A percentile compares a stretch with the other conserved stretches of the same genome.
phyloP scores from a whole-genome alignment of 805 yeast genomes.

The Helenozyma baotianmanensis region DNA sequence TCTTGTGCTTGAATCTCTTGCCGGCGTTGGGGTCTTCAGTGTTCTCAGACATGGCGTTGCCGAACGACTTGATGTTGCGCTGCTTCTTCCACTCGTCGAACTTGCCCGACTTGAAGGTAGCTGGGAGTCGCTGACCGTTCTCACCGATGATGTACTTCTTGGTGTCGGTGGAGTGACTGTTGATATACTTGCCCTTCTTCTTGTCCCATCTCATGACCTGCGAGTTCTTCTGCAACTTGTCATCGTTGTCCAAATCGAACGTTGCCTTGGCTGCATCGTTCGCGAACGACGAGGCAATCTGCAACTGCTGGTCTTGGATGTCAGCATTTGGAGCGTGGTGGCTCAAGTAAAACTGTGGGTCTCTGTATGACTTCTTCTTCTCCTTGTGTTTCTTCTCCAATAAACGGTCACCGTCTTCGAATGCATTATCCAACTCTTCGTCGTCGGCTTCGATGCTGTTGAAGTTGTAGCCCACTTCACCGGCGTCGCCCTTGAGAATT shows the following conservation, averaged over 20 bases:
- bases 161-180: conserved; percentile 65
- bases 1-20: conserved; percentile 65
- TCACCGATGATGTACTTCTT: conserved; percentile 90
- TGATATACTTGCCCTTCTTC: conserved; percentile 85
- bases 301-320: conserved; percentile 75
- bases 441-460: conserved; percentile 40
- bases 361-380: conserved; percentile 56
- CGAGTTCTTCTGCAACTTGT: conserved; percentile 62
- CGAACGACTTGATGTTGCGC: conserved; percentile 49
- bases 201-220: conserved; percentile 89
- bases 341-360: conserved; percentile 74
- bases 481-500: conserved; percentile 47
- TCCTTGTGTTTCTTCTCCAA: conserved; percentile 23
- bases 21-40: conserved; percentile 22
- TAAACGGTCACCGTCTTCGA: conserved; percentile 49
- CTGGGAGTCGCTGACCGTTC: conserved; percentile 89
- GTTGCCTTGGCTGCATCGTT: conserved; percentile 83
- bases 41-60: conserved; percentile 12
- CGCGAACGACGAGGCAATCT: conserved; percentile 57
- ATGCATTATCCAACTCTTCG: conserved; percentile 42
- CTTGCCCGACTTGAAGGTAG: conserved; percentile 84
- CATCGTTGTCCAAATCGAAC: conserved; percentile 77
- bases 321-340: conserved; percentile 83
- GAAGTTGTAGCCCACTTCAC: conserved; percentile 44
- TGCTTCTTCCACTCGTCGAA: conserved; percentile 88